Conservation (phyloP, 352 stramenopile genomes). For the Phytopythium kandeliae region DNA sequence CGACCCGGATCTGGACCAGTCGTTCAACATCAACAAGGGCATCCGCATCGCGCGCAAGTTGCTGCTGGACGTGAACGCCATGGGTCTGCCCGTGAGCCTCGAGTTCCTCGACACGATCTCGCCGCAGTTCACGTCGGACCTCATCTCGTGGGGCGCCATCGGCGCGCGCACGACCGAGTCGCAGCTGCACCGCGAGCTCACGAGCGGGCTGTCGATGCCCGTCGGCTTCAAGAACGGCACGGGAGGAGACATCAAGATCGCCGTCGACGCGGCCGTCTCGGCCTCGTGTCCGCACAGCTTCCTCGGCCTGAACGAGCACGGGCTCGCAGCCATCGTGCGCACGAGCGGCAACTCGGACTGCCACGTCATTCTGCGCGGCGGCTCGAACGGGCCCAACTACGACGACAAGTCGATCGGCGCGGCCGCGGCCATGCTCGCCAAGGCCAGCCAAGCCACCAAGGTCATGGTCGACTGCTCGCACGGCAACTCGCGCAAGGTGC, state of each 20-base stretch:
- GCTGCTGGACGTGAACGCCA: constrained; percentile 73
- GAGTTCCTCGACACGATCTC: constrained; percentile 85
- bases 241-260: constrained; percentile 73
- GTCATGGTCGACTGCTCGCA: constrained; percentile 89
- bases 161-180: constrained; percentile 80
- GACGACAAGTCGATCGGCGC: constrained; percentile 66
- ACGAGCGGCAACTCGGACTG: constrained; percentile 83
- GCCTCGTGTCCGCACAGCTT: constrained; percentile 80
- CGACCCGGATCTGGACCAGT: constrained; percentile 76
- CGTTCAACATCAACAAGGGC: constrained; percentile 88
- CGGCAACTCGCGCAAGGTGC: constrained; percentile 82
- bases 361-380: constrained; percentile 81
- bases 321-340: constrained; percentile 74
- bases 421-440: constrained; percentile 48
- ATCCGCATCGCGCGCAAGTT: constrained; percentile 80
- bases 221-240: constrained; percentile 87
- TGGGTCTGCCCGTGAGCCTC: constrained; percentile 69
- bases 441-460: constrained; percentile 61
- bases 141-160: constrained; percentile 81
- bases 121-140: constrained; percentile 69
- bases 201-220: constrained; percentile 75
- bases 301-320: constrained; percentile 74
- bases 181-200: constrained; percentile 77
- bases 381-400: constrained; percentile 77
- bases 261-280: constrained; percentile 64